Conservation (phyloP, 1,284 basidiomycete genomes). For the Austropuccinia psidii region DNA sequence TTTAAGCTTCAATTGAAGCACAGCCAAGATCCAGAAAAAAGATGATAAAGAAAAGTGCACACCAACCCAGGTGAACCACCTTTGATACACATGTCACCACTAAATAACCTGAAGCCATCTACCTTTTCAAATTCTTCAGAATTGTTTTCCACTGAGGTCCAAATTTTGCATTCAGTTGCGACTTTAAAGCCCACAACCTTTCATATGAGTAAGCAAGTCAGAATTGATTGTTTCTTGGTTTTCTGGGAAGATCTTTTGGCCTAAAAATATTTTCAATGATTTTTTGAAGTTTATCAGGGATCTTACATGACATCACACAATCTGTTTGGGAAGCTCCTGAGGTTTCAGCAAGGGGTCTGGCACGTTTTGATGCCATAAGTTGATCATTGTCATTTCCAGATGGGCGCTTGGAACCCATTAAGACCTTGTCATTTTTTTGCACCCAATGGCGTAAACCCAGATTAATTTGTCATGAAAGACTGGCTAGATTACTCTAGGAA, state of each 20-base stretch:
- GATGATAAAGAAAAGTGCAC: neutral
- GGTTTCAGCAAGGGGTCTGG: neutral
- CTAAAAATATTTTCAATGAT: conserved; percentile 32
- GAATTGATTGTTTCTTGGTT: neutral
- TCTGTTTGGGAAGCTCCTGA: neutral
- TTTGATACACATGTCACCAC: conserved; percentile 26
- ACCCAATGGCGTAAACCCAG: conserved; percentile 20
- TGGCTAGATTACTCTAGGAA: neutral
- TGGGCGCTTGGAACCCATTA: too few species aligned
- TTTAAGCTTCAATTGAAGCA: too few species aligned
- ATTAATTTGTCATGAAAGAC: conserved; percentile 26
- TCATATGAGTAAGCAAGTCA: conserved; percentile 32
- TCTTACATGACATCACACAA: neutral
- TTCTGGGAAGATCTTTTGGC: neutral
- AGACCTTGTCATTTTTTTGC: too few species aligned
- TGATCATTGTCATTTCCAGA: too few species aligned
- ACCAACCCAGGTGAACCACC: conserved; percentile 32
- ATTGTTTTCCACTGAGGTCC: conserved; percentile 20
- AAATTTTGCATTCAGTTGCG: neutral
- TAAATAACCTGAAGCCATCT: neutral
- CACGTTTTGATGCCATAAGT: conserved; percentile 5
- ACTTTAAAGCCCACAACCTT: neutral
- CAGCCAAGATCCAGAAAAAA: neutral
- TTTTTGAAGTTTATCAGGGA: neutral
- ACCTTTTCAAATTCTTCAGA: conserved; percentile 10